These are phyloP conservation scores for Aegilops sharonensis DNA, from an alignment of 176 grass and related monocot genomes.

Conservation along the genomic window DNA sequence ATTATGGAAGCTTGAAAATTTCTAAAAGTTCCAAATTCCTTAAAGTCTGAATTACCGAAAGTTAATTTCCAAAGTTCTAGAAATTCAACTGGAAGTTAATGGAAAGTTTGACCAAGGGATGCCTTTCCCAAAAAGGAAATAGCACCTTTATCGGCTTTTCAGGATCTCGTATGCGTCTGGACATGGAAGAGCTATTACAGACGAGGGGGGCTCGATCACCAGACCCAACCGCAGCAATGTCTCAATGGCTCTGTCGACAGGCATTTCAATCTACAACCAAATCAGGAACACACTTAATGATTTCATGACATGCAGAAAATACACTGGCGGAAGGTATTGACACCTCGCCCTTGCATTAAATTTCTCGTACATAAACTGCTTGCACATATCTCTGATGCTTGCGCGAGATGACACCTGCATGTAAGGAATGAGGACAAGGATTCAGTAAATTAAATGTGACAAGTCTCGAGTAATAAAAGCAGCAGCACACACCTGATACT, in stretches of 20 bases:
- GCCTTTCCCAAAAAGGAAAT: too few relatives aligned
- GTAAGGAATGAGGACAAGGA: background rate
- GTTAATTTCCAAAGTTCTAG: too few relatives aligned
- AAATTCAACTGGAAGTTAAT: too few relatives aligned
- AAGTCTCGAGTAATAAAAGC: background rate
- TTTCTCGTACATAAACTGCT: slow-evolving; percentile 22
- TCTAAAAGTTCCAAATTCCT: too few relatives aligned
- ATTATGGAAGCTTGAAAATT: too few relatives aligned
- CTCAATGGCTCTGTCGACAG: slow-evolving; percentile 77
- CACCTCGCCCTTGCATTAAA: slow-evolving; percentile 64
- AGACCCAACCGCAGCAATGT: slow-evolving; percentile 69
- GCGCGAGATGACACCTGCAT: slow-evolving; percentile 59
- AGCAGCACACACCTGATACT: slow-evolving; percentile 56
- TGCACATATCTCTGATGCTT: slow-evolving; percentile 65
- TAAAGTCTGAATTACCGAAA: too few relatives aligned
- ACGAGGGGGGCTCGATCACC: slow-evolving; percentile 50
- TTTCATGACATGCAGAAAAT: background rate
- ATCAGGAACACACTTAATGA: background rate
- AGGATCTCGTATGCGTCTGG: slow-evolving; percentile 59
- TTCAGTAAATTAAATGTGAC: background rate
- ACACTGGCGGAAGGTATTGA: background rate
- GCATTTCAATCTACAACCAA: slow-evolving; percentile 84
- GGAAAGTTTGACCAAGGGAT: too few relatives aligned
- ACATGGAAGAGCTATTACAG: slow-evolving; percentile 51
- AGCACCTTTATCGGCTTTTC: slow-evolving; percentile 28